These are phyloP conservation scores for Lentinus tigrinus DNA, from an alignment of 768 basidiomycete species.

Conservation along the genomic window DNA sequence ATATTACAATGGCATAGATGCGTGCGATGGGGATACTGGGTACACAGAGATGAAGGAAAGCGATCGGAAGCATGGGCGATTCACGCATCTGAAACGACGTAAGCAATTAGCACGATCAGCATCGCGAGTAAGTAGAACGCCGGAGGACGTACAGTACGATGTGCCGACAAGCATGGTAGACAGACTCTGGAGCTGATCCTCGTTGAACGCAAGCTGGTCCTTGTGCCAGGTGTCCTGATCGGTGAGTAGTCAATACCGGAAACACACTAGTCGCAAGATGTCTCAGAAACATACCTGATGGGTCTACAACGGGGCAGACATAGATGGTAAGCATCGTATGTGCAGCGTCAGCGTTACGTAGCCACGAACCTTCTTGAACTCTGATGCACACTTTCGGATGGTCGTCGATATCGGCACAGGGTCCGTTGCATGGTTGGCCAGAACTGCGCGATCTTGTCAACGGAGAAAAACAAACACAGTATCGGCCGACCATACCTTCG, in stretches of 20 bases:
- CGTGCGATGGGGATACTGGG: neutral
- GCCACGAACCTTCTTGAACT: slow-evolving; percentile 74
- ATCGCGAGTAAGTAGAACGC: neutral
- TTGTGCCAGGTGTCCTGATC: slow-evolving; percentile 87
- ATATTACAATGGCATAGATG: neutral
- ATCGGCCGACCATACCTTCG: slow-evolving; percentile 49
- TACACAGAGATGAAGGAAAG: neutral
- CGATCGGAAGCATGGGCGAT: neutral
- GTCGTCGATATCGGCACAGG: slow-evolving; percentile 90
- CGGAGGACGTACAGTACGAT: slow-evolving; percentile 69
- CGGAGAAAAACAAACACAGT: neutral
- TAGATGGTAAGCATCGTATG: neutral
- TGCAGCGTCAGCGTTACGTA: slow-evolving; percentile 1
- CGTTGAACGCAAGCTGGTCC: slow-evolving; percentile 82
- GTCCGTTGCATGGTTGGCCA: slow-evolving; percentile 78
- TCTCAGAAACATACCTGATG: slow-evolving; percentile 30
- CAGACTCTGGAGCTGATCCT: slow-evolving; percentile 85
- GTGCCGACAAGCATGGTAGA: slow-evolving; percentile 89
- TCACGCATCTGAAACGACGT: slow-evolving; percentile 10
- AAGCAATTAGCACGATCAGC: neutral
- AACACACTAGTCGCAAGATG: neutral
- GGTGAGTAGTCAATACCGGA: slow-evolving; percentile 10
- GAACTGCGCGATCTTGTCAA: slow-evolving; percentile 41
- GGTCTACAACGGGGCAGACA: slow-evolving; percentile 25
- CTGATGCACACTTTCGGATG: slow-evolving; percentile 80